Percentiles rank a stretch among this genome's conserved stretches.
Evolutionary conservation across 768 basidiomycete genomes (phyloP).

Genomic region (Phylloporus arenicola): DNA sequence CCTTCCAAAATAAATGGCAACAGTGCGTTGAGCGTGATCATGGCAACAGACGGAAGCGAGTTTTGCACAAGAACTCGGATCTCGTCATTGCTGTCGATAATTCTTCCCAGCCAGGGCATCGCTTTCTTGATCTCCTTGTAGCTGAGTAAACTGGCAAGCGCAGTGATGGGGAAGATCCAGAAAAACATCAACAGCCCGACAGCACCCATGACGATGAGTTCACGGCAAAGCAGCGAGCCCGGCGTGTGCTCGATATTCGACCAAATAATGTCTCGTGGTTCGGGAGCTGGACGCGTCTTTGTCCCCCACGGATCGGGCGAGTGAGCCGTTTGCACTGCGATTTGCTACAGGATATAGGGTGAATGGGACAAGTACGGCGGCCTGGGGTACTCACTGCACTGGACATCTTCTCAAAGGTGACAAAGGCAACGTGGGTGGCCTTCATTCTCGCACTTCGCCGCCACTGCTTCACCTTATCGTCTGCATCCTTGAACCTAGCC

Average conservation of each 20-base stretch:
- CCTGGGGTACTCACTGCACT: slow-evolving; percentile 57
- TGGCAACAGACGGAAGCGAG: slow-evolving; percentile 84
- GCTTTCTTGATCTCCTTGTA: slow-evolving; percentile 91
- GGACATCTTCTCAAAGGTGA: slow-evolving; percentile 95
- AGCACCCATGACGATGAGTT: slow-evolving; percentile 61
- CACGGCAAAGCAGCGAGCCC: slow-evolving; percentile 55
- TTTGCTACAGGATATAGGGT: slow-evolving; percentile 55
- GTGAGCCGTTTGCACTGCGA: slow-evolving; percentile 81
- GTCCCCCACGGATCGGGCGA: slow-evolving; percentile 61
- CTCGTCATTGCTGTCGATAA: slow-evolving; percentile 78
- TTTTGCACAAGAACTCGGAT: slow-evolving; percentile 90
- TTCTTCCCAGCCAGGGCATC: slow-evolving; percentile 79
- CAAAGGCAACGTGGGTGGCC: slow-evolving; percentile 82
- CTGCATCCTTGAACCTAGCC: slow-evolving; percentile 68
- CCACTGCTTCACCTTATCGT: slow-evolving; percentile 75
- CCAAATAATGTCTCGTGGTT: slow-evolving; percentile 96
- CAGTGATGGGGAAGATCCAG: slow-evolving; percentile 89
- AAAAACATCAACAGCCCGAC: slow-evolving; percentile 78
- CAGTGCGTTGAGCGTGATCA: slow-evolving; percentile 85
- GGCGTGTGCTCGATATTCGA: slow-evolving; percentile 72
- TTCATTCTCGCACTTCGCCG: slow-evolving; percentile 70
- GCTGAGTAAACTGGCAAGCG: slow-evolving; percentile 80
- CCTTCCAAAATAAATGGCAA: slow-evolving; percentile 89
- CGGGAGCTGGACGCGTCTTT: slow-evolving; percentile 75
- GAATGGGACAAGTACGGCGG: background rate